Evolutionary conservation across 208 protist species (phyloP).

Genomic region (Endotrypanum monterogeii): DNA sequence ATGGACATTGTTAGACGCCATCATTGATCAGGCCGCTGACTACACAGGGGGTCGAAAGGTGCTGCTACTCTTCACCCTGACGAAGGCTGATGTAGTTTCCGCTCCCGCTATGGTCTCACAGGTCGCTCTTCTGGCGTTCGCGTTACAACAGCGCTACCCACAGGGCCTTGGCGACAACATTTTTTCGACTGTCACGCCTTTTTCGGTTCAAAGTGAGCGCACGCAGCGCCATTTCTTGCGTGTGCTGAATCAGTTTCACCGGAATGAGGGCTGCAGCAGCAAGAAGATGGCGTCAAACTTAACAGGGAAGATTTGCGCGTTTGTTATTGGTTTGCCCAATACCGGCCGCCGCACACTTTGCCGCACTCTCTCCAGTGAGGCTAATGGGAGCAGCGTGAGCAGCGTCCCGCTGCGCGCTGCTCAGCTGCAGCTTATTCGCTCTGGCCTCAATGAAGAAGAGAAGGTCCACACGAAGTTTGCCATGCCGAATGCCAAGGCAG

Average conservation of each 20-base stretch:
- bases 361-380: slow-evolving; percentile 49
- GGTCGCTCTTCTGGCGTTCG: slow-evolving; percentile 66
- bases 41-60: slow-evolving; percentile 69
- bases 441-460: slow-evolving; percentile 34
- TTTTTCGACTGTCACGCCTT: slow-evolving; percentile 50
- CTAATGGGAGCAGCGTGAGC: slow-evolving; percentile 59
- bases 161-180: slow-evolving; percentile 44
- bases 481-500: slow-evolving; percentile 78
- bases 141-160: slow-evolving; percentile 63
- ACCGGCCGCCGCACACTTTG: slow-evolving; percentile 71
- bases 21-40: slow-evolving; percentile 51
- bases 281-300: slow-evolving; percentile 71
- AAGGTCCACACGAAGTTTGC: slow-evolving; percentile 63
- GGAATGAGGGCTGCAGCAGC: slow-evolving; percentile 51
- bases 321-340: slow-evolving; percentile 85
- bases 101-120: slow-evolving; percentile 73
- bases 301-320: slow-evolving; percentile 69
- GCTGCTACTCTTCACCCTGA: slow-evolving; percentile 79
- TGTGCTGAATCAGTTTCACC: slow-evolving; percentile 67
- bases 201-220: slow-evolving; percentile 71
- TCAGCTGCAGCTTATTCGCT: slow-evolving; percentile 73
- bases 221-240: slow-evolving; percentile 56
- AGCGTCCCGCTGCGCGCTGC: slow-evolving; percentile 71
- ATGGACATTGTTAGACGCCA: slow-evolving; percentile 81
- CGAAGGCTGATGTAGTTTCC: slow-evolving; percentile 82